Percentiles rank a stretch among this genome's conserved stretches.
These are phyloP conservation scores for Teratosphaeria zuluensis DNA, from an alignment of 2,329 filamentous ascomycete species.

Conservation along the genomic window DNA sequence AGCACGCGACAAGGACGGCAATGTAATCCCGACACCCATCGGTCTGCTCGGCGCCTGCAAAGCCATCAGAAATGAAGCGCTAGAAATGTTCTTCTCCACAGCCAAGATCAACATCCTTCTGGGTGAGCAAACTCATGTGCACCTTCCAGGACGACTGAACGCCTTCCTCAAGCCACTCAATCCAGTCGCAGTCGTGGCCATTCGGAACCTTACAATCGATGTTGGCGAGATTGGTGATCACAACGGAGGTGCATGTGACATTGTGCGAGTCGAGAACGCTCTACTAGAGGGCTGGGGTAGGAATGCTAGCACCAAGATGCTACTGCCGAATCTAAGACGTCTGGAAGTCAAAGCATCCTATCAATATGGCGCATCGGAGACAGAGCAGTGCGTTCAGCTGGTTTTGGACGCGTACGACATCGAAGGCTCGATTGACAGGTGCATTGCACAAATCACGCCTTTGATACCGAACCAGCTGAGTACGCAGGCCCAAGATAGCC, in stretches of 20 bases:
- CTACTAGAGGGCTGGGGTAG: not conserved
- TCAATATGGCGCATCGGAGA: not conserved
- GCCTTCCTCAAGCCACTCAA: not conserved
- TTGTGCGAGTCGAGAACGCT: not conserved
- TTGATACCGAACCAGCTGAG: too few species aligned
- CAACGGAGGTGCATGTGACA: not conserved
- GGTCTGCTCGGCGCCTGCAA: not conserved
- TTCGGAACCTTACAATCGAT: not conserved
- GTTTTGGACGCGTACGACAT: not conserved
- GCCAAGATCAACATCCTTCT: not conserved
- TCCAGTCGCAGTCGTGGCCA: not conserved
- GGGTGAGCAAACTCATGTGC: not conserved
- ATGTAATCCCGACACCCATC: not conserved
- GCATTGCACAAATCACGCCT: not conserved
- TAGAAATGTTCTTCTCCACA: not conserved
- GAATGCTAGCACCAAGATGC: not conserved
- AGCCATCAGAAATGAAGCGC: not conserved
- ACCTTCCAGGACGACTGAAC: not conserved
- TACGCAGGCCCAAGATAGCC: too few species aligned
- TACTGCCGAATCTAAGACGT: not conserved
- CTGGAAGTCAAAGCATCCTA: not conserved
- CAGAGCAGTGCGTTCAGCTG: not conserved
- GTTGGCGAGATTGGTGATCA: not conserved
- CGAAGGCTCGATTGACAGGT: not conserved
- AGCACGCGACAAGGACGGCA: not conserved